Conservation (phyloP, 768 basidiomycete species). For the Lentinula edodes region DNA sequence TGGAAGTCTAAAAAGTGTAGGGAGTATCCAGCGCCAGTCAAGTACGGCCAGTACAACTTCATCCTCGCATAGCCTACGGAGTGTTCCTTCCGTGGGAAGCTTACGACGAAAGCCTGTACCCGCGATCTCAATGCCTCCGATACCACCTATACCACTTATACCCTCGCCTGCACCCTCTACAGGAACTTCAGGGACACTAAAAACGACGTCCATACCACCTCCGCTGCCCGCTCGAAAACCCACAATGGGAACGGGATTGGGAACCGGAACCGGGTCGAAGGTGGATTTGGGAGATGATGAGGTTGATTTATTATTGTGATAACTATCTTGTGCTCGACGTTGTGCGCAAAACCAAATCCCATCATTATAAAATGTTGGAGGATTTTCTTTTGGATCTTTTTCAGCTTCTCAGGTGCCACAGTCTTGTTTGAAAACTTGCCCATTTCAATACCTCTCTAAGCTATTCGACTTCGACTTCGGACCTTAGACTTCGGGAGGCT, state of each 20-base stretch:
- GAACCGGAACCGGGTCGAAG: neutral
- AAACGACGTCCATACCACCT: neutral
- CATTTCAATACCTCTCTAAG: no score
- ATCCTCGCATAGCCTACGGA: neutral
- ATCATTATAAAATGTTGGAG: no score
- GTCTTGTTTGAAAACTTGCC: no score
- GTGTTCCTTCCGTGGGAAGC: neutral
- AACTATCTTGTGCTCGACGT: neutral
- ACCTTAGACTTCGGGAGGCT: no score
- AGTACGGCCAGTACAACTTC: neutral
- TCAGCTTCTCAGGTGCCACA: no score
- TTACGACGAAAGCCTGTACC: neutral
- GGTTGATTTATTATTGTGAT: neutral
- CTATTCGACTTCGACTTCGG: no score
- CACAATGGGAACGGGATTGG: neutral
- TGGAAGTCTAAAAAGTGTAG: neutral
- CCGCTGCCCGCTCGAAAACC: slow-evolving; percentile 1
- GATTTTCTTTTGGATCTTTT: no score
- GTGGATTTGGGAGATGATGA: neutral
- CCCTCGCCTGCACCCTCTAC: neutral
- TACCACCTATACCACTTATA: neutral
- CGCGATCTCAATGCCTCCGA: neutral
- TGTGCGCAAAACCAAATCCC: no score
- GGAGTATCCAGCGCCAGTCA: neutral
- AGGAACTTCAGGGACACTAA: neutral